Base-by-base conservation (phyloP, 148 eudicot genomes). In the Drosera capensis region DNA sequence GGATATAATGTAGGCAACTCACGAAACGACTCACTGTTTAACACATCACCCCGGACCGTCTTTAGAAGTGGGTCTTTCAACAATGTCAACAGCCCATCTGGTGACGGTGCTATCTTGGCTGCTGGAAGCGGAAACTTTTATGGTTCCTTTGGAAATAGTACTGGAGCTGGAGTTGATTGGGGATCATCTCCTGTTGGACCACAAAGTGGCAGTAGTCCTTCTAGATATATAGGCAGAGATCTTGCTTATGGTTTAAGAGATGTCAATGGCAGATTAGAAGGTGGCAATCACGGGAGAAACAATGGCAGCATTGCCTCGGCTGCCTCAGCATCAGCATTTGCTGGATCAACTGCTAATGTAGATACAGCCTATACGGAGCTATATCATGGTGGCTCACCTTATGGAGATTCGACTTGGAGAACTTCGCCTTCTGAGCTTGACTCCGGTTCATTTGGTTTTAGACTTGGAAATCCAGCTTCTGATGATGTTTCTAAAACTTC, bases 361-460 rank as follows among this genome's bases (percentile, higher is more conserved):
- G 83, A 72, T 43, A 56, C 74, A 31, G 62, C 80, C 2, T 77
- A 86, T 58, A 92, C 67, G 15, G 92, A 71, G 18, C 41, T 72
- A 54, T 72, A 72, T 46, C 64, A 62, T 3, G 45, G 64, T 55
- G 73, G 70, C 12, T 62, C 79, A 20, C 66, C 52, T 23, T 80
- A 70, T 59, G 80, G 76, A 25, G 82, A 77, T 59, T 40, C 72
- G 20, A 57, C 86, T 26, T 80, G 95, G 92, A 71, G 60, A 36
- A 59, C 80, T 57, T 60, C 82, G n/a, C n/a, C n/a, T 65, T 61
- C 79, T 49, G 92, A 75, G 54, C 57, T 68, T 8, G 83, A 78
- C 54, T 55, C 86, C 39, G 72, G 73, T 55, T 60, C 92, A 40
- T 75, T 74, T 64, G 78, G 80, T 45, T 78, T 74, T 59, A 86